A percentile compares a stretch with the other conserved stretches of the same genome.
phyloP scores from a whole-genome alignment of 164 flowering plant species.

The Liquidambar formosana region DNA sequence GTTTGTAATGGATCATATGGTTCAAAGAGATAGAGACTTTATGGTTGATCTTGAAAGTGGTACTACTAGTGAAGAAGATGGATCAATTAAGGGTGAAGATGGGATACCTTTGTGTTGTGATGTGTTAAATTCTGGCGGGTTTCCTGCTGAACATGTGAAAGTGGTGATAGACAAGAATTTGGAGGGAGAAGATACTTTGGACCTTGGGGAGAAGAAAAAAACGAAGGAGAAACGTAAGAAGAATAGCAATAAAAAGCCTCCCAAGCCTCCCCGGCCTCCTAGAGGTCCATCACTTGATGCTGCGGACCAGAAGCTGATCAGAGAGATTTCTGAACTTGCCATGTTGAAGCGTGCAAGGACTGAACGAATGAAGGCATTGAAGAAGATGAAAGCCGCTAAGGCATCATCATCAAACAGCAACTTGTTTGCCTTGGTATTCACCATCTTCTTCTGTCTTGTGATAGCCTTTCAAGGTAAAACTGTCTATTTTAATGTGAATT shows the following conservation, averaged over 20 bases:
- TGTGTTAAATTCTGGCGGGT: constrained; percentile 14
- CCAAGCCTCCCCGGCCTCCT: constrained; percentile 78
- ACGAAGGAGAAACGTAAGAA: constrained; percentile 53
- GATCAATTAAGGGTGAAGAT: constrained; percentile 31
- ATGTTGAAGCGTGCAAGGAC: constrained; percentile 71
- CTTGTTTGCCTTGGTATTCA: constrained; percentile 56
- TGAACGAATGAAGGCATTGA: constrained; percentile 65
- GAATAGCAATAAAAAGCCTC: constrained; percentile 44
- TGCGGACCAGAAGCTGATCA: constrained; percentile 64
- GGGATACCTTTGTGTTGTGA: constrained; percentile 12
- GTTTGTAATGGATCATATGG: constrained; percentile 34
- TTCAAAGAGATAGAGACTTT: constrained; percentile 28
- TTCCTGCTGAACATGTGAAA: constrained; percentile 22
- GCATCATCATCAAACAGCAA: constrained; percentile 43
- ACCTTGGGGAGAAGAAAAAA: constrained; percentile 25
- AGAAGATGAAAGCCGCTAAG: constrained; percentile 66
- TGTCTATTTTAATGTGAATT: constrained; percentile 1
- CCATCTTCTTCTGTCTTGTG: constrained; percentile 60
- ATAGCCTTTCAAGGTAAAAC: constrained; percentile 67
- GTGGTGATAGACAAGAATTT: constrained; percentile 10
- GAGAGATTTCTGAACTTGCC: constrained; percentile 65
- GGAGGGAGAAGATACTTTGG: constrained; percentile 19
- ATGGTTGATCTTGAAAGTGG: constrained; percentile 64
- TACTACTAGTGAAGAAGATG: constrained; percentile 33
- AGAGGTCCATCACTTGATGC: constrained; percentile 65